Conservation (phyloP, 495 filamentous ascomycete genomes). For the Talaromyces liani region DNA sequence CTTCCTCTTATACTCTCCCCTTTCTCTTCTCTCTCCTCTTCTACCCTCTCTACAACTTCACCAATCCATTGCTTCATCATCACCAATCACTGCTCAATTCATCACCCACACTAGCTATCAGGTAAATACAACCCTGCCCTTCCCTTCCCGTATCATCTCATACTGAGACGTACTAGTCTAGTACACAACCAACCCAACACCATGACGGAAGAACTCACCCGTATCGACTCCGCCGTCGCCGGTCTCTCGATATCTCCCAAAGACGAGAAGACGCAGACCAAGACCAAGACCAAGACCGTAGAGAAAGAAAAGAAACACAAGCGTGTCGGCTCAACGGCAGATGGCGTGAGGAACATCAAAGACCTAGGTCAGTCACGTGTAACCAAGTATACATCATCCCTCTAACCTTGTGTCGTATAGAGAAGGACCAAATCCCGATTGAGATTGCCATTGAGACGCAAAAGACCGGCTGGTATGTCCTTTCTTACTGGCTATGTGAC, state of each 20-base stretch:
- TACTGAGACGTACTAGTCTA: background rate
- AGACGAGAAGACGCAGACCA: constrained; percentile 42
- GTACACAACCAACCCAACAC: constrained; percentile 16
- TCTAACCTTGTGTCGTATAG: constrained; percentile 32
- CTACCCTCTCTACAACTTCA: background rate
- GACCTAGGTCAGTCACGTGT: constrained; percentile 62
- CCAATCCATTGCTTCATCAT: background rate
- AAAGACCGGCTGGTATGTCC: constrained; percentile 75
- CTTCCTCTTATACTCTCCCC: constrained; percentile 16
- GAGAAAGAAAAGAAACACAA: constrained; percentile 42
- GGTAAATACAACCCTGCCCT: background rate
- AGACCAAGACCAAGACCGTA: constrained; percentile 5
- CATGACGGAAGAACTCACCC: constrained; percentile 68
- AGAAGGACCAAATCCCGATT: constrained; percentile 65
- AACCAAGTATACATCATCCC: background rate
- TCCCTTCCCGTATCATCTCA: background rate
- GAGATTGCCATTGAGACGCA: constrained; percentile 83
- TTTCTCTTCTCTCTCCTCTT: constrained; percentile 16
- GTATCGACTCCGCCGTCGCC: constrained; percentile 81
- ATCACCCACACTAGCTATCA: background rate
- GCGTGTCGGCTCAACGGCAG: constrained; percentile 57
- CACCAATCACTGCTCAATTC: background rate
- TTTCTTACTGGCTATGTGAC: background rate
- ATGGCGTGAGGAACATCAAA: constrained; percentile 72
- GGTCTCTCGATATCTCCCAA: constrained; percentile 62